Conservation (phyloP, 208 protist genomes). For the Leishmania martiniquensis region DNA sequence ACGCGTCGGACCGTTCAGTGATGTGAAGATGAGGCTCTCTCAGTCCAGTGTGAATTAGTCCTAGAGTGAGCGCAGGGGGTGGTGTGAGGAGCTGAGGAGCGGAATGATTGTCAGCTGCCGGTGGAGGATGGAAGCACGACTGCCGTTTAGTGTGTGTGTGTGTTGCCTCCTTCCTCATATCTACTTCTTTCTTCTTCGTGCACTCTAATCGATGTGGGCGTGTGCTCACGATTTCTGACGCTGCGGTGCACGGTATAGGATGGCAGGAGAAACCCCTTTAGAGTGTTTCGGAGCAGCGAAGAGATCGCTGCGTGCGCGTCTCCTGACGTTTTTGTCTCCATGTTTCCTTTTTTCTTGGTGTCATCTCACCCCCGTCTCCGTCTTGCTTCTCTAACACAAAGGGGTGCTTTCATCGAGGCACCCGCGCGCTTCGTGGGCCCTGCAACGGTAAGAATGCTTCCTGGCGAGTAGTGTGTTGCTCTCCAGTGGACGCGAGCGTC, state of each 20-base stretch:
- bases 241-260: too few species aligned
- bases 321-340: neutral
- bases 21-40: neutral
- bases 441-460: neutral
- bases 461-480: neutral
- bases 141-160: neutral
- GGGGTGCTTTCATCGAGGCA: too few species aligned
- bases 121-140: neutral
- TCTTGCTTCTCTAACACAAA: too few species aligned
- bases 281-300: too few species aligned
- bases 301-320: too few species aligned
- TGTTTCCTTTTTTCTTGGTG: neutral
- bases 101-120: neutral
- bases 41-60: too few species aligned
- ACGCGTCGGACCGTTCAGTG: neutral
- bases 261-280: too few species aligned
- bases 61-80: too few species aligned
- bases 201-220: neutral
- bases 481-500: neutral
- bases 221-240: neutral
- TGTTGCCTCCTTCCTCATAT: neutral
- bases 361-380: too few species aligned
- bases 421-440: too few species aligned
- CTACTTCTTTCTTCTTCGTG: neutral
- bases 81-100: too few species aligned